Percentiles rank a stretch among this genome's conserved stretches.
These are phyloP conservation scores for Leishmania tropica DNA, from an alignment of 208 protist genomes.

Conservation along the genomic window DNA sequence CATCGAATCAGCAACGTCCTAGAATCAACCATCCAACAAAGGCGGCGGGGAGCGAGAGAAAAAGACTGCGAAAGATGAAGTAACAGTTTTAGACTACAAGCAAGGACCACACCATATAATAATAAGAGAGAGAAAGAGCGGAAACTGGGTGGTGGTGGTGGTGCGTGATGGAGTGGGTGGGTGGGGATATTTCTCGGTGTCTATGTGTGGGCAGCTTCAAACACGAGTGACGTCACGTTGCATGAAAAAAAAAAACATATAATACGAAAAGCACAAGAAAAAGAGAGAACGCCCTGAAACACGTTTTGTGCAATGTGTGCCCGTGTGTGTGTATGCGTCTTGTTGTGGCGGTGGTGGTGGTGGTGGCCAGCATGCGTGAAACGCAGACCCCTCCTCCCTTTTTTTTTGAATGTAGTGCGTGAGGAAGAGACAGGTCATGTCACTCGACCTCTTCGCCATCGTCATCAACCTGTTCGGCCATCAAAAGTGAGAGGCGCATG, in stretches of 20 bases:
- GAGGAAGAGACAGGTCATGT: background rate
- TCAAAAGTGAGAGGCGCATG: slow-evolving; percentile 4
- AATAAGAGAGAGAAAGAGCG: slow-evolving; percentile 10
- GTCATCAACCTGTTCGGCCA: background rate
- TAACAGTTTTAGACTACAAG: slow-evolving; percentile 1
- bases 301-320: background rate
- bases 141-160: background rate
- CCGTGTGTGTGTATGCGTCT: background rate
- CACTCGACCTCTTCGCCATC: background rate
- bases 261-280: background rate
- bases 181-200: background rate
- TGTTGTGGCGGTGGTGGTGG: background rate
- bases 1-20: background rate
- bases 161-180: background rate
- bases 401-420: background rate
- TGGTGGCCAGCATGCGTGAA: background rate
- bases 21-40: background rate
- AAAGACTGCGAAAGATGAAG: background rate
- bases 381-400: background rate
- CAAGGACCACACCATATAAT: background rate
- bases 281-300: background rate
- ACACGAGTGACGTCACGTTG: background rate
- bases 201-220: background rate
- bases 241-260: background rate
- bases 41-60: background rate